Base-by-base conservation (phyloP, 2,329 filamentous ascomycete species). In the Didymella keratinophila region DNA sequence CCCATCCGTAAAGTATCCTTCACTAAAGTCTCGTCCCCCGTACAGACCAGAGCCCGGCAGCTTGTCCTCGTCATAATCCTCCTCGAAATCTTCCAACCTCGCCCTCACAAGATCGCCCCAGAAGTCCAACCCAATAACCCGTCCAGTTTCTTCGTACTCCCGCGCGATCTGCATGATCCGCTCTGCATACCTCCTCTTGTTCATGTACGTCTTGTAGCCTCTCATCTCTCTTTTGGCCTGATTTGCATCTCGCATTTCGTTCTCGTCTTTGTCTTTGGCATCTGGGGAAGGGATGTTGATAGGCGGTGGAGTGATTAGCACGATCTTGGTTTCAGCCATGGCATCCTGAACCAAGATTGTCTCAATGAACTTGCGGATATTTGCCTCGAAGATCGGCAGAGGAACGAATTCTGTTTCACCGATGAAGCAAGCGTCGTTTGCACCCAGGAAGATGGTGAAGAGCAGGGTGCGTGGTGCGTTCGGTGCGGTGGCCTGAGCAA, bases 361-460 rank as follows among this genome's bases (percentile, higher is more conserved):
- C 9, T 76, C 71, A 9, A 78, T 63, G 52, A 75, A 78, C 12
- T 60, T 47, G 46, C 75, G 74, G 18, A 78, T 71, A 52, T 77
- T 76, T 14, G 64, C 64, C 48, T 74, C 70, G 59, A 75, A 79
- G 11, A 64, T 56, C 3, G 63, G 58, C 25, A 78, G 62, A 2
- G 77, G 73, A 2, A 78, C 74, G 34, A 71, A 69, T 36, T 70
- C 69, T 11, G 37, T 37, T 3, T 56, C 50, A 11, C 55, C 50
- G n/a, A 67, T 42, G 27, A 77, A 56, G 56, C 72, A 77, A 23
- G 76, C 76, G 52, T 79, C 77, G 48, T 79, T 78, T 25, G 75
- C 76, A 36, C 78, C 77, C 9, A 79, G 54, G 54, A 78, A 77
- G 56, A 79, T 78, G 18, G 75, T 78, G 60, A 79, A 67, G 52